A percentile compares a stretch with the other conserved stretches of the same genome.
phyloP scores from a whole-genome alignment of 164 flowering plant genomes.

The Sedum album region DNA sequence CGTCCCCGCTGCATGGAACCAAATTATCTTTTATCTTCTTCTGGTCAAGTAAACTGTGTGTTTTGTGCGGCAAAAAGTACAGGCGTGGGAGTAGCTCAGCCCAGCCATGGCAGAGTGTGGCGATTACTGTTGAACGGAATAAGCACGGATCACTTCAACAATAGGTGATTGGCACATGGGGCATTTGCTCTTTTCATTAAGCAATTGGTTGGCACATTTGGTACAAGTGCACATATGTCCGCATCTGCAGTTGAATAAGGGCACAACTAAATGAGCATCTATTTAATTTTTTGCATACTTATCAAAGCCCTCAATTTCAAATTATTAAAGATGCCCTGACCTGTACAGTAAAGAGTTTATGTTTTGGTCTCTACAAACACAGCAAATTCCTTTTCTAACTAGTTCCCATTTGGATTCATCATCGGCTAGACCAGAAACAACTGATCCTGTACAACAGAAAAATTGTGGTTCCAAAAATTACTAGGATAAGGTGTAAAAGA shows the following conservation, averaged over 20 bases:
- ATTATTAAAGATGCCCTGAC: constrained; percentile 29
- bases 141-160: constrained; percentile 8
- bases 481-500: not conserved
- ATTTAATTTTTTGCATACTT: not conserved
- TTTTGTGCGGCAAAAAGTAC: not conserved
- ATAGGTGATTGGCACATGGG: constrained; percentile 7
- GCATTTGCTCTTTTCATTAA: not conserved
- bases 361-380: constrained; percentile 60
- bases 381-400: constrained; percentile 86
- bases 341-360: constrained; percentile 92
- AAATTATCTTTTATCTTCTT: not conserved
- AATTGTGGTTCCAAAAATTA: no score
- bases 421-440: constrained; percentile 20
- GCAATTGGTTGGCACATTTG: not conserved
- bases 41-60: not conserved
- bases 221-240: constrained; percentile 5
- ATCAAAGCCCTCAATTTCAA: not conserved
- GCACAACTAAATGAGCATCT: constrained; percentile 15
- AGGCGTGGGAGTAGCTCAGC: not conserved
- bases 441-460: constrained; percentile 23
- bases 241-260: constrained; percentile 6
- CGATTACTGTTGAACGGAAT: not conserved
- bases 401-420: constrained; percentile 70
- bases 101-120: not conserved
- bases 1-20: no score